Percentiles rank a stretch among this genome's conserved stretches.
Conservation (phyloP, 371 early-diverging fungal genomes). For the Zychaea mexicana region DNA sequence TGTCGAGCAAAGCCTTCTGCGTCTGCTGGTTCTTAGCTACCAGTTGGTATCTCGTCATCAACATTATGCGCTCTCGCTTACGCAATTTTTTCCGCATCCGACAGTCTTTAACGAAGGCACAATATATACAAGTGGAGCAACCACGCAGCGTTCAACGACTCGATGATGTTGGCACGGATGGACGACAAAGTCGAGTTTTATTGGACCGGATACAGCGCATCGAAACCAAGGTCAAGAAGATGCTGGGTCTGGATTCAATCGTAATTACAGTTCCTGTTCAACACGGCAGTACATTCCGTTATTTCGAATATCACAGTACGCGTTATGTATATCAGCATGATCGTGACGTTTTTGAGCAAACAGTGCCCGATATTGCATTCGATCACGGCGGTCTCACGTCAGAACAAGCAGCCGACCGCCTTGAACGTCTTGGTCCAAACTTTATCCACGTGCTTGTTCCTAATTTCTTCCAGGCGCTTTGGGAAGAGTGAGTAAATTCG, state of each 20-base stretch:
- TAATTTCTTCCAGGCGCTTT: conserved; percentile 45
- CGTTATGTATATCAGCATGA: conserved; percentile 66
- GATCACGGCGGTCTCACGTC: conserved; percentile 51
- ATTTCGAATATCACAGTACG: conserved; percentile 75
- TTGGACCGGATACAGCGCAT: conserved; percentile 28
- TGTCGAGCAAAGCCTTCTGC: conserved; percentile 64
- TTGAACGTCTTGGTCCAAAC: conserved; percentile 68
- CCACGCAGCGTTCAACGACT: conserved; percentile 51
- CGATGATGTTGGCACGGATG: conserved; percentile 47
- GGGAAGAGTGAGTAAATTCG: conserved; percentile 48
- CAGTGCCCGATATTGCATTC: conserved; percentile 53
- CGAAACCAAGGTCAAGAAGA: background rate
- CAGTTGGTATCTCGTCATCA: conserved; percentile 62
- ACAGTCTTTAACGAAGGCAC: conserved; percentile 47
- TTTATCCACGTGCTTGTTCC: conserved; percentile 64
- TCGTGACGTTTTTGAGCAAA: conserved; percentile 55
- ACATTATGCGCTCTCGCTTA: conserved; percentile 39
- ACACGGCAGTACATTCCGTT: conserved; percentile 48
- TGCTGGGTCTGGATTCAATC: conserved; percentile 31
- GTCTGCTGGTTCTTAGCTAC: conserved; percentile 72
- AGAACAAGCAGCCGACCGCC: conserved; percentile 51
- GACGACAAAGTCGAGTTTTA: conserved; percentile 30
- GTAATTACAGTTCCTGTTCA: conserved; percentile 37
- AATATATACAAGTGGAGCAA: conserved; percentile 67
- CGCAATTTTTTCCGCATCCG: conserved; percentile 71